Evolutionary conservation across 1,284 basidiomycete genomes (phyloP).

Genomic region (Irpex sp.): DNA sequence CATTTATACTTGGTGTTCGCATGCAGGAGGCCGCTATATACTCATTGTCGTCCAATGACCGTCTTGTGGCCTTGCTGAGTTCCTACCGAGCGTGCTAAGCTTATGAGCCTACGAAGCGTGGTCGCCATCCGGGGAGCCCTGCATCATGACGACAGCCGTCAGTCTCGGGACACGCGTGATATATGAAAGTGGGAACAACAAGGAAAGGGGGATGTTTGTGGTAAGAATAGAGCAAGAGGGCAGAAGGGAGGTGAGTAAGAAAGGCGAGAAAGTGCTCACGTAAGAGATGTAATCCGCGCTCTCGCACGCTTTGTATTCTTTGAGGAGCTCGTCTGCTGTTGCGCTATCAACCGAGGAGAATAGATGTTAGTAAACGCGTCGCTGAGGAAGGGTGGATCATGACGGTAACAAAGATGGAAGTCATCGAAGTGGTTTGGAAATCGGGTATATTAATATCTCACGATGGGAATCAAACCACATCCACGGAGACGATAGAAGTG

Average conservation of each 20-base stretch:
- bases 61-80: no score
- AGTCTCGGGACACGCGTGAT: neutral
- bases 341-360: slow-evolving; percentile 42
- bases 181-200: neutral
- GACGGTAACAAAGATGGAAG: neutral
- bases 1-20: no score
- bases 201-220: neutral
- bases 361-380: neutral
- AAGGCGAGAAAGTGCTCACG: slow-evolving; percentile 36
- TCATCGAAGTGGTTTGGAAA: neutral
- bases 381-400: no score
- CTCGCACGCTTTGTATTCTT: slow-evolving; percentile 93
- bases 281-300: slow-evolving; percentile 88
- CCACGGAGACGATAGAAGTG: no score
- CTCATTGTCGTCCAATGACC: no score
- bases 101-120: slow-evolving; percentile 4
- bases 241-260: neutral
- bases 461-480: no score
- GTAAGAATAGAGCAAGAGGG: neutral
- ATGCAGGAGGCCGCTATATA: no score
- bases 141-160: neutral
- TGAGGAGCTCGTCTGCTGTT: slow-evolving; percentile 81
- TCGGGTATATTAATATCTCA: neutral
- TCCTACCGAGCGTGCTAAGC: neutral
- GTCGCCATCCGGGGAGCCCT: slow-evolving; percentile 19